phyloP scores from a whole-genome alignment of 306 rosid species.

The Cucumis cinereus region DNA sequence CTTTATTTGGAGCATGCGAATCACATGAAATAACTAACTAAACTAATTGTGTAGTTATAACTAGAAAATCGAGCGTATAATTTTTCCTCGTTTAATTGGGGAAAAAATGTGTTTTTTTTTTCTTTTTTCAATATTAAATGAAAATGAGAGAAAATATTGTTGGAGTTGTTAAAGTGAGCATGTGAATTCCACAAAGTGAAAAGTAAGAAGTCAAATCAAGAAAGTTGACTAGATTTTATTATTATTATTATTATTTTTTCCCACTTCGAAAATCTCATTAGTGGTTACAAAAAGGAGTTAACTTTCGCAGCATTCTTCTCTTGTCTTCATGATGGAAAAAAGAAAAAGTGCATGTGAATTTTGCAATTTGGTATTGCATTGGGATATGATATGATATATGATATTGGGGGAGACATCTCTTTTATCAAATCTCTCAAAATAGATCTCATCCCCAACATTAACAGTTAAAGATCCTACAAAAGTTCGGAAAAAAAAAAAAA shows the following conservation, averaged over 20 bases:
- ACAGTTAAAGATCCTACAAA: not conserved
- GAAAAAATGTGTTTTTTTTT: too few species aligned
- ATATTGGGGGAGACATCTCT: not conserved
- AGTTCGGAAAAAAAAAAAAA: not conserved
- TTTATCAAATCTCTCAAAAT: not conserved
- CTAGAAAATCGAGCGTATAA: too few species aligned
- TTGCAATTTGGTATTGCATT: not conserved
- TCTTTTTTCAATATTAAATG: too few species aligned
- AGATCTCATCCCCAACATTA: not conserved
- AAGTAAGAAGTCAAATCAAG: not conserved
- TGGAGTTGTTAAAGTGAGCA: not conserved
- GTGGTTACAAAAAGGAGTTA: not conserved
- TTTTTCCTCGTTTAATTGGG: too few species aligned
- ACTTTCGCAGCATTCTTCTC: not conserved
- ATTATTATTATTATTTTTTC: not conserved
- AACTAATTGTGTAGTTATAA: too few species aligned
- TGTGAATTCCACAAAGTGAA: not conserved
- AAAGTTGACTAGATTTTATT: not conserved
- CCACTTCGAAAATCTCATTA: not conserved
- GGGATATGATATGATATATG: not conserved
- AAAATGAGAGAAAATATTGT: not conserved
- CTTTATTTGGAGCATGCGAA: too few species aligned
- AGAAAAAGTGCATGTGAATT: not conserved
- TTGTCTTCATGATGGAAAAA: not conserved
- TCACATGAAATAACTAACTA: too few species aligned